These are phyloP conservation scores for Candida corydali DNA, from an alignment of 805 yeast species.

Conservation along the genomic window DNA sequence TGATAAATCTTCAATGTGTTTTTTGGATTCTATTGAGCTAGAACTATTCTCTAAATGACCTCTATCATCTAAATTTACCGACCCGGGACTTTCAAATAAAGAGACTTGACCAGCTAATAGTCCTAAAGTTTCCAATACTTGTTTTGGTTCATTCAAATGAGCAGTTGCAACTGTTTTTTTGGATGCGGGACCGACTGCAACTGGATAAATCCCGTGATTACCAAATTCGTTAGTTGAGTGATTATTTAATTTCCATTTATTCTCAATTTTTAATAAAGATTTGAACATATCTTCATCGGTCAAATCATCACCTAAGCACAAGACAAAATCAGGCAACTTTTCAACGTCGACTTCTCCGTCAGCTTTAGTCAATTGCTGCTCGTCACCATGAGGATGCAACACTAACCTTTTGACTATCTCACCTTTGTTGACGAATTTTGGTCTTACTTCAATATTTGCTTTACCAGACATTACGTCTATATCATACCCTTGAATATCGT, in stretches of 20 bases:
- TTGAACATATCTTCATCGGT: constrained; percentile 98
- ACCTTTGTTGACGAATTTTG: constrained; percentile 91
- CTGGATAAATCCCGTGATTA: constrained; percentile 69
- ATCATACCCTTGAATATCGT: constrained; percentile 56
- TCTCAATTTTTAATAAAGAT: constrained; percentile 63
- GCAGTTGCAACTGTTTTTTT: constrained; percentile 82
- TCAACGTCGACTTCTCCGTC: constrained; percentile 31
- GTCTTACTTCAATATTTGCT: constrained; percentile 97
- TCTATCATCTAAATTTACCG: constrained; percentile 70
- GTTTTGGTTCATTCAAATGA: constrained; percentile 77
- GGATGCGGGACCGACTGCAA: constrained; percentile 89
- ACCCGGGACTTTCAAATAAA: constrained; percentile 71
- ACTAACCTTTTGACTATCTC: constrained; percentile 86
- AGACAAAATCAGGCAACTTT: constrained; percentile 72
- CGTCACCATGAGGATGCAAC: constrained; percentile 54
- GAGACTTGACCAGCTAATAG: constrained; percentile 75
- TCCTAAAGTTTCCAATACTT: constrained; percentile 81
- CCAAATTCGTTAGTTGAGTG: constrained; percentile 44
- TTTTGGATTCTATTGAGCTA: constrained; percentile 38
- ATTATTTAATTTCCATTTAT: constrained; percentile 42
- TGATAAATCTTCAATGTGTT: not conserved
- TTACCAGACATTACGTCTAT: constrained; percentile 97
- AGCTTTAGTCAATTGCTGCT: constrained; percentile 31
- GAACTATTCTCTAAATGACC: constrained; percentile 59
- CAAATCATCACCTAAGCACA: constrained; percentile 92